Conservation (phyloP, 2,329 filamentous ascomycete species). For the Decorospora gaudefroyi region DNA sequence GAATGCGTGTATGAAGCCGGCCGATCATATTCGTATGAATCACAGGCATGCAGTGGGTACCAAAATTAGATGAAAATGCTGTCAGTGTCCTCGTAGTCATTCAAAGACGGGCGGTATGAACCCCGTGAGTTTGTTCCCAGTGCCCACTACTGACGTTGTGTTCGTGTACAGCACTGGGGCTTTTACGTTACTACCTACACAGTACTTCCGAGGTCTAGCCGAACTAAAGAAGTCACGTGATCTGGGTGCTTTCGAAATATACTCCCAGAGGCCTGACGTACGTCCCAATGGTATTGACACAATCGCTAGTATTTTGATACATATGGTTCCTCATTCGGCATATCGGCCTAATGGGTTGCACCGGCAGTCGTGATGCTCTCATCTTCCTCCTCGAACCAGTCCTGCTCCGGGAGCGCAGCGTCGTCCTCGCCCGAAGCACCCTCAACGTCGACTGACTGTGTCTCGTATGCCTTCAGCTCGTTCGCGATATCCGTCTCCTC, state of each 20-base stretch:
- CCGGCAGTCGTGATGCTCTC: slow-evolving; percentile 53
- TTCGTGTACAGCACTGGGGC: no score
- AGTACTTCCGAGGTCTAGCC: no score
- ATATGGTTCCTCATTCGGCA: slow-evolving; percentile 23
- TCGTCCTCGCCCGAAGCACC: slow-evolving; percentile 67
- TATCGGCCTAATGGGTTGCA: slow-evolving; percentile 35
- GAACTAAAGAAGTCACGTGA: slow-evolving; percentile 32
- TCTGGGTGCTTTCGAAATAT: slow-evolving; percentile 4
- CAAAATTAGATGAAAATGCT: no score
- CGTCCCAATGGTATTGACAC: slow-evolving; percentile 43
- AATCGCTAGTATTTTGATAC: slow-evolving; percentile 45
- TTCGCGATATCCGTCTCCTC: slow-evolving; percentile 92
- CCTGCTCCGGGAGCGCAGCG: slow-evolving; percentile 65
- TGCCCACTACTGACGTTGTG: no score
- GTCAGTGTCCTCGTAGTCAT: no score
- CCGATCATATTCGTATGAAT: no score
- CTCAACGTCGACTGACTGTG: slow-evolving; percentile 91
- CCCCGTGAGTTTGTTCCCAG: no score
- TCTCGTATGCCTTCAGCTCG: slow-evolving; percentile 93
- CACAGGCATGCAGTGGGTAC: no score
- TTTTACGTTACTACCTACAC: no score
- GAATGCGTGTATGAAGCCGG: no score
- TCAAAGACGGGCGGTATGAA: no score
- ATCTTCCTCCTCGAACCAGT: slow-evolving; percentile 83
- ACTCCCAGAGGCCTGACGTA: slow-evolving; percentile 15